These are phyloP conservation scores for Rubus parviflorus DNA, from an alignment of 306 rosid species.

Conservation along the genomic window DNA sequence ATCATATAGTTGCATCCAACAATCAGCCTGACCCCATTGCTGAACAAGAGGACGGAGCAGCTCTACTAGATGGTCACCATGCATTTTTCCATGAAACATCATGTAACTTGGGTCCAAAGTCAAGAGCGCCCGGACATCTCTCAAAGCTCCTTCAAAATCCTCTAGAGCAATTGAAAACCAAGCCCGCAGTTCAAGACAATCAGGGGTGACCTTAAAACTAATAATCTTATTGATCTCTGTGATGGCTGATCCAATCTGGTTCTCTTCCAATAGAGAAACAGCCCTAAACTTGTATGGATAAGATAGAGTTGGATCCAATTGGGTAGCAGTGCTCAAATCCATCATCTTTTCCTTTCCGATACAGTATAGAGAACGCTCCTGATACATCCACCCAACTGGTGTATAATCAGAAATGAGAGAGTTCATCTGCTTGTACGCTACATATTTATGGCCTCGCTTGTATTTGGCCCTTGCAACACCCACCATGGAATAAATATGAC, in stretches of 20 bases:
- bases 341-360: conserved; percentile 70
- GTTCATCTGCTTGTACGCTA: conserved; percentile 73
- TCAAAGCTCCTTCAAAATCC: conserved; percentile 74
- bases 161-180: conserved; percentile 75
- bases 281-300: conserved; percentile 83
- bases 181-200: conserved; percentile 84
- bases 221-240: conserved; percentile 72
- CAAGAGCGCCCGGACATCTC: conserved; percentile 81
- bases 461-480: conserved; percentile 83
- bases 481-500: conserved; percentile 70
- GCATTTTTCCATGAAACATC: conserved; percentile 70
- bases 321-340: conserved; percentile 71
- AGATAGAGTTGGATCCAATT: conserved; percentile 76
- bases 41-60: conserved; percentile 64
- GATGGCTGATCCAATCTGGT: conserved; percentile 54
- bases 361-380: conserved; percentile 81
- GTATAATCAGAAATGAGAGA: conserved; percentile 58
- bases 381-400: conserved; percentile 93
- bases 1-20: conserved; percentile 85
- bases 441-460: conserved; percentile 76
- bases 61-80: conserved; percentile 66
- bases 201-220: conserved; percentile 75
- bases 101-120: conserved; percentile 77
- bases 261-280: conserved; percentile 59
- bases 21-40: conserved; percentile 78